phyloP scores from a whole-genome alignment of 148 eudicot species.

The Chenopodium suecicum region DNA sequence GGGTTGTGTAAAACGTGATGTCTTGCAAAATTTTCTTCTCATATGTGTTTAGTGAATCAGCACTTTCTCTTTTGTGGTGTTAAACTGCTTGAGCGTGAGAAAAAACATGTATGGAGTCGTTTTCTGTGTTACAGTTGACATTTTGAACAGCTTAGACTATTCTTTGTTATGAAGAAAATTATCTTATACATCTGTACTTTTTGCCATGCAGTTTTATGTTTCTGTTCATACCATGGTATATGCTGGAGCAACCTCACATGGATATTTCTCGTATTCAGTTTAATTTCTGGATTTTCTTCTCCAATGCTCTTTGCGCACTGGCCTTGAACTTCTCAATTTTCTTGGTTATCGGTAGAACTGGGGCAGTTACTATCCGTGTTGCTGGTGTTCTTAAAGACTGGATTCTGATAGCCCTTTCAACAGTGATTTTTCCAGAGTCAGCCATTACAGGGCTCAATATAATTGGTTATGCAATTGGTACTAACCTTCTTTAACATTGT shows the following conservation, averaged over 20 bases:
- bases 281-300: slow-evolving; percentile 91
- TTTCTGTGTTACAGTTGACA: neutral
- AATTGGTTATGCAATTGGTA: slow-evolving; percentile 89
- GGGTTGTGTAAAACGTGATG: neutral
- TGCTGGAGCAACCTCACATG: slow-evolving; percentile 83
- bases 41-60: neutral
- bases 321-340: slow-evolving; percentile 93
- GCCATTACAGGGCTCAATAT: slow-evolving; percentile 79
- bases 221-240: slow-evolving; percentile 87
- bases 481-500: neutral
- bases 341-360: slow-evolving; percentile 88
- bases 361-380: slow-evolving; percentile 88
- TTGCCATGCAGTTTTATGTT: slow-evolving; percentile 53
- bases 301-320: slow-evolving; percentile 80
- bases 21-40: neutral
- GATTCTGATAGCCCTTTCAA: slow-evolving; percentile 92
- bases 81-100: neutral
- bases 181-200: neutral
- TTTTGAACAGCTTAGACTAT: neutral
- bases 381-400: slow-evolving; percentile 94
- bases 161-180: neutral
- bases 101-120: neutral
- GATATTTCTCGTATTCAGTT: slow-evolving; percentile 76
- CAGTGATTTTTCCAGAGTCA: slow-evolving; percentile 84
- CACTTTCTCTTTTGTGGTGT: neutral